Percentiles rank a stretch among this genome's conserved stretches.
Conservation (phyloP, 1,284 basidiomycete genomes). For the Cutaneotrichosporon sp. region DNA sequence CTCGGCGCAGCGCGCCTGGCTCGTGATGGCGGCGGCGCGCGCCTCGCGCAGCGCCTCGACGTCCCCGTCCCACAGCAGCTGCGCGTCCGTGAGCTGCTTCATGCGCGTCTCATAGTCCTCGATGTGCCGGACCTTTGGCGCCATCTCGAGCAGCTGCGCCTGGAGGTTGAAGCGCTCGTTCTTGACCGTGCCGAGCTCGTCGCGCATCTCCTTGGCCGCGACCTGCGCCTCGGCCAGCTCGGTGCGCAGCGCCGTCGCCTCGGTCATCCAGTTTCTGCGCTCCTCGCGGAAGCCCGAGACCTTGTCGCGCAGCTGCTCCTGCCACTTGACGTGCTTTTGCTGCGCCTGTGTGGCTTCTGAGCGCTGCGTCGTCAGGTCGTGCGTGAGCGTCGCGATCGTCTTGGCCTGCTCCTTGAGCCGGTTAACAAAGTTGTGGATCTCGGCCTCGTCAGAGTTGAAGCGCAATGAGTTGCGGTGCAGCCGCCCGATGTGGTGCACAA, state of each 20-base stretch:
- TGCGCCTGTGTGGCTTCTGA: slow-evolving; percentile 43
- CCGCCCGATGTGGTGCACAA: slow-evolving; percentile 46
- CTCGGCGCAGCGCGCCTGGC: slow-evolving; percentile 29
- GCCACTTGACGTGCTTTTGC: slow-evolving; percentile 49
- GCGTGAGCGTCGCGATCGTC: slow-evolving; percentile 38
- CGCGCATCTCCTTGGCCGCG: slow-evolving; percentile 33
- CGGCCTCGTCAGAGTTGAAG: slow-evolving; percentile 49
- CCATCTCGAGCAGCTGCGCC: slow-evolving; percentile 40
- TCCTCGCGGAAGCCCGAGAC: slow-evolving; percentile 44
- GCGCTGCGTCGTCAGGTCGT: slow-evolving; percentile 39
- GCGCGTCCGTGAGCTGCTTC: slow-evolving; percentile 43
- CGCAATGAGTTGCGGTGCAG: slow-evolving; percentile 44
- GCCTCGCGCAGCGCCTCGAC: slow-evolving; percentile 34
- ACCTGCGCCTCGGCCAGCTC: slow-evolving; percentile 37
- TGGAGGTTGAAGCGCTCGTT: slow-evolving; percentile 49
- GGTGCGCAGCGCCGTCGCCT: slow-evolving; percentile 35
- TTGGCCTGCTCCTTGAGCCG: slow-evolving; percentile 47
- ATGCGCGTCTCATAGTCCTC: slow-evolving; percentile 47
- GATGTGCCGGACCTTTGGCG: slow-evolving; percentile 45
- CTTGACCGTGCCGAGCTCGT: slow-evolving; percentile 46
- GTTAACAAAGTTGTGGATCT: slow-evolving; percentile 50
- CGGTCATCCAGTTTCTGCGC: slow-evolving; percentile 41
- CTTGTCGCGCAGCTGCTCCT: slow-evolving; percentile 45
- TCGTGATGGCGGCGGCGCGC: slow-evolving; percentile 21
- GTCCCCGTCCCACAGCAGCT: slow-evolving; percentile 44